Base-by-base conservation (phyloP, 2,329 filamentous ascomycete species). In the Alternaria arbusti region DNA sequence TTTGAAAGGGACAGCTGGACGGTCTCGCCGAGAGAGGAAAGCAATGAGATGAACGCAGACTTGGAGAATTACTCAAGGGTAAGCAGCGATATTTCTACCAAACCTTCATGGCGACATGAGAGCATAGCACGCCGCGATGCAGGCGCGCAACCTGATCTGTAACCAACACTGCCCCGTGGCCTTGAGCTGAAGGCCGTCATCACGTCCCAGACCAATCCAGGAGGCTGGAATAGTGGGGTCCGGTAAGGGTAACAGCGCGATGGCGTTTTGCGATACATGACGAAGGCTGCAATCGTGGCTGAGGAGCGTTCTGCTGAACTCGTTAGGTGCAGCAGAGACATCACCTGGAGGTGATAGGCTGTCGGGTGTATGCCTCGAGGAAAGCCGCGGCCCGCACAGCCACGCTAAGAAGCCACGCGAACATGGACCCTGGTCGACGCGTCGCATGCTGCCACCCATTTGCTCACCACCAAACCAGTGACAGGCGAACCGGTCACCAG, bases 111-210 rank as follows among this genome's bases (percentile, higher is more conserved):
- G 69, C 73, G 69, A 52, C 60, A 46, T 54, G 36, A 46, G 17
- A 17, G 20, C 17, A 52, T 28, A 32, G 44, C 44, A 30, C 26
- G 23, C 49, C 26, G 45, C 52, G 52, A 51, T 70, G 61, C 62
- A 70, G 62, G 63, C 61, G 57, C 58, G 59, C 59, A 49, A 67
- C 63, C 66, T 68, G 55, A 57, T 52, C 23, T 60, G 59, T 64
- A 26, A 28, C 63, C 32, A 66, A 66, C 74, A 76, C 74, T 72
- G 76, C 74, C 74, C 74, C 57, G 71, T 61, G 46, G 65, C 62
- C 49, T 63, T 51, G 43, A 60, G 59, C 56, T 64, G 46, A 61
- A 67, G 61, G 65, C 69, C 63, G 59, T 52, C 61, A 69, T 65
- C 65, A 70, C 51, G 51, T 60, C 66, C 65, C 40, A 69, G 63